These are phyloP conservation scores for Metschnikowia matae DNA, from an alignment of 805 yeast genomes.

Conservation along the genomic window DNA sequence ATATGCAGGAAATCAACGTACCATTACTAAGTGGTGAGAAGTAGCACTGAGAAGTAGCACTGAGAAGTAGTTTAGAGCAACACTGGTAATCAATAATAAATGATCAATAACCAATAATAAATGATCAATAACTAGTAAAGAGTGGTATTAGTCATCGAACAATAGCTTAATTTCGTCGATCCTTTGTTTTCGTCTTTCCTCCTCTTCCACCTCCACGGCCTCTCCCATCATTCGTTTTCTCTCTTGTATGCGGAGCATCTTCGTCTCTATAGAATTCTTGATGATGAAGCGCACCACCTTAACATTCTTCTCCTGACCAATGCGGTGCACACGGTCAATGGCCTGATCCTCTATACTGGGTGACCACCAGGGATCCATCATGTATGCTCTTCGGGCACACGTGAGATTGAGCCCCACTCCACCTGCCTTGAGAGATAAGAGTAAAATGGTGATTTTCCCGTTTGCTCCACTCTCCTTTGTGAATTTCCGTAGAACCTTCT, in stretches of 20 bases:
- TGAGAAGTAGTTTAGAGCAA: no score
- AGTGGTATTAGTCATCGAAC: slow-evolving; percentile 43
- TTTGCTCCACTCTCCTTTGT: slow-evolving; percentile 27
- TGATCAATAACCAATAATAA: neutral
- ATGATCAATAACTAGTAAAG: no score
- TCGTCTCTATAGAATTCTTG: slow-evolving; percentile 78
- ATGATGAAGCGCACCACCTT: slow-evolving; percentile 76
- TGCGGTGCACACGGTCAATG: slow-evolving; percentile 83
- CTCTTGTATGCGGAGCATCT: slow-evolving; percentile 85
- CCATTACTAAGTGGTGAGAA: no score
- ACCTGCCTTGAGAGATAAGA: slow-evolving; percentile 84
- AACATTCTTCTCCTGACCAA: slow-evolving; percentile 76
- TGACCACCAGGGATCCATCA: slow-evolving; percentile 99
- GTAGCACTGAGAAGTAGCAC: no score
- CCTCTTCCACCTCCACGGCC: slow-evolving; percentile 71
- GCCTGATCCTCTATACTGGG: slow-evolving; percentile 90
- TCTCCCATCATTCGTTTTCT: slow-evolving; percentile 78
- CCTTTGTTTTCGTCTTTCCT: slow-evolving; percentile 63
- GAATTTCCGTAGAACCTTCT: slow-evolving; percentile 56
- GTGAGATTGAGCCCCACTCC: slow-evolving; percentile 91
- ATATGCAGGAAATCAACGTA: neutral
- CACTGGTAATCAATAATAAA: neutral
- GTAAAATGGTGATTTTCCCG: slow-evolving; percentile 44
- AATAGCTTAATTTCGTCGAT: slow-evolving; percentile 70
- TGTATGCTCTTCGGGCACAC: slow-evolving; percentile 74